Evolutionary conservation across 208 protist species (phyloP).

Genomic region (Crithidia fasciculata): DNA sequence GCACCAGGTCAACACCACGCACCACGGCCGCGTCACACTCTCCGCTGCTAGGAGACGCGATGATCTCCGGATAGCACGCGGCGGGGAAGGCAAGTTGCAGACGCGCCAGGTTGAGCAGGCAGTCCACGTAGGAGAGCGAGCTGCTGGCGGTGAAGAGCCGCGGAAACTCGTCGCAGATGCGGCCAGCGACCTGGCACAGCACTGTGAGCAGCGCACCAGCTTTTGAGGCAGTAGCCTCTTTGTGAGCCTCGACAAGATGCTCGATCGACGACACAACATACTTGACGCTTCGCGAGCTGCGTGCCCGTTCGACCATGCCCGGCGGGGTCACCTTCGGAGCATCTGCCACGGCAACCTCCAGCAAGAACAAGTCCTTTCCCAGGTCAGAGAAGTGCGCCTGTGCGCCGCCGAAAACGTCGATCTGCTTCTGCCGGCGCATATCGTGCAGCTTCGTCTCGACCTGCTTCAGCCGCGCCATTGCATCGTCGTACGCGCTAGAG

Average conservation of each 20-base stretch:
- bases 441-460: constrained; percentile 69
- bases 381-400: constrained; percentile 65
- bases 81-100: constrained; percentile 36
- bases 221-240: constrained; percentile 60
- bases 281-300: constrained; percentile 74
- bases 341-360: constrained; percentile 70
- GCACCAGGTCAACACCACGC: constrained; percentile 36
- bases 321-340: constrained; percentile 52
- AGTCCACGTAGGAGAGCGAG: constrained; percentile 86
- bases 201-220: constrained; percentile 66
- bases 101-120: constrained; percentile 68
- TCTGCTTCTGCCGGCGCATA: constrained; percentile 37
- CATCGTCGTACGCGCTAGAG: constrained; percentile 63
- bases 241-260: constrained; percentile 57
- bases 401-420: constrained; percentile 61
- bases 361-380: constrained; percentile 86
- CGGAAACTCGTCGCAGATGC: constrained; percentile 76
- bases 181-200: constrained; percentile 61
- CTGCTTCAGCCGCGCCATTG: constrained; percentile 34
- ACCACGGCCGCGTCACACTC: constrained; percentile 12
- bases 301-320: constrained; percentile 71
- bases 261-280: constrained; percentile 62
- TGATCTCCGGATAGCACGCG: constrained; percentile 34
- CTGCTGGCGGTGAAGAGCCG: constrained; percentile 57
- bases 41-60: background rate